A percentile compares a stretch with the other conserved stretches of the same genome.
Conservation (phyloP, 768 basidiomycete species). For the Boletus sp. region DNA sequence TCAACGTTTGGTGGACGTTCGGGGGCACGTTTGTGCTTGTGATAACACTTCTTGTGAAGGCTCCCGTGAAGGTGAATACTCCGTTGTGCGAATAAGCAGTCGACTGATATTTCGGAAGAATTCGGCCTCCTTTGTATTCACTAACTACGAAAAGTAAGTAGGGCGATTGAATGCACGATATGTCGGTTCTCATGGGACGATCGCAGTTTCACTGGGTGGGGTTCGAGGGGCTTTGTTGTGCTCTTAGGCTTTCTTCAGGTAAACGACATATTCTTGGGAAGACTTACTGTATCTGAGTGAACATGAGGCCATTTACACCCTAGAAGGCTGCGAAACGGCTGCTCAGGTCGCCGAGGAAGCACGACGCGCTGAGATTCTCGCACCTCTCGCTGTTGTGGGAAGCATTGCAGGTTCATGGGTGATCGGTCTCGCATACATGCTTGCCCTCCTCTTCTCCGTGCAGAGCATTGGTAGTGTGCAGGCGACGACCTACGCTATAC, state of each 20-base stretch:
- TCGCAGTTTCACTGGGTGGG: constrained; percentile 53
- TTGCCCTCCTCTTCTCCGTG: constrained; percentile 55
- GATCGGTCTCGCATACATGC: constrained; percentile 55
- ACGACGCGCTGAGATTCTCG: constrained; percentile 51
- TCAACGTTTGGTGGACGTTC: constrained; percentile 61
- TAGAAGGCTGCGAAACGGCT: constrained; percentile 61
- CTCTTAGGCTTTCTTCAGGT: constrained; percentile 49
- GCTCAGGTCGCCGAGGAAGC: constrained; percentile 65
- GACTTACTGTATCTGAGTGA: not conserved
- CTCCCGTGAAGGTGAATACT: constrained; percentile 44
- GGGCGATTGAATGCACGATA: not conserved
- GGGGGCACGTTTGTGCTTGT: constrained; percentile 57
- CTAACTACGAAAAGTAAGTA: constrained; percentile 51
- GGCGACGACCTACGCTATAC: constrained; percentile 50
- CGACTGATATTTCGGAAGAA: constrained; percentile 37
- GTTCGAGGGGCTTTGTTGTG: constrained; percentile 51
- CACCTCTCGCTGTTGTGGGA: constrained; percentile 54
- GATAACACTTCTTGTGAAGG: constrained; percentile 53
- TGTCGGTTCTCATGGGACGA: not conserved
- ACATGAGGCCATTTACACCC: constrained; percentile 50
- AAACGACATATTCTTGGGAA: not conserved
- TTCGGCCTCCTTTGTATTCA: constrained; percentile 50
- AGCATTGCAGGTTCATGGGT: constrained; percentile 56
- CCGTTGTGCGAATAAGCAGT: not conserved
- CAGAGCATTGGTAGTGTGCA: constrained; percentile 51